These are phyloP conservation scores for Penicillium crystallinum DNA, from an alignment of 495 filamentous ascomycete species.

Conservation along the genomic window DNA sequence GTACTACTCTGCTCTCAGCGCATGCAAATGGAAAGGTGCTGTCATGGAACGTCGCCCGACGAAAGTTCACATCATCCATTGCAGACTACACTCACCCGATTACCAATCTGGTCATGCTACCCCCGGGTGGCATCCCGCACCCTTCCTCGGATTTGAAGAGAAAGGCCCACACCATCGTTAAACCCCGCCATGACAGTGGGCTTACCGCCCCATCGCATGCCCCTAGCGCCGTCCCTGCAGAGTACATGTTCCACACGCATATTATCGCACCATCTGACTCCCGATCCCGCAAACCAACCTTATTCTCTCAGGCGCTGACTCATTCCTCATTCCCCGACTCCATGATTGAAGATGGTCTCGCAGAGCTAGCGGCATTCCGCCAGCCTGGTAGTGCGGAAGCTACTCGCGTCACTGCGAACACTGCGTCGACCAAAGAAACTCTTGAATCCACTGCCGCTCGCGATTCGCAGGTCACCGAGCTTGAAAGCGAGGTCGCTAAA, in stretches of 20 bases:
- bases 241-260: constrained; percentile 66
- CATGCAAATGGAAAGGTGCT: constrained; percentile 74
- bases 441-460: constrained; percentile 18
- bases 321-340: constrained; percentile 48
- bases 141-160: constrained; percentile 35
- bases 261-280: constrained; percentile 35
- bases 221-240: constrained; percentile 53
- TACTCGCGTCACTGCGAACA: constrained; percentile 7
- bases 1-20: constrained; percentile 74
- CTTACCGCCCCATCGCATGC: constrained; percentile 34
- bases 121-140: constrained; percentile 53
- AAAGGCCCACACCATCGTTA: constrained; percentile 58
- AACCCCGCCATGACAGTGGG: constrained; percentile 56
- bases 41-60: constrained; percentile 69
- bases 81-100: constrained; percentile 69
- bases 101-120: constrained; percentile 69
- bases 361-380: constrained; percentile 42
- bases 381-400: constrained; percentile 17
- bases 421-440: constrained; percentile 6
- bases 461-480: constrained; percentile 28
- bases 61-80: constrained; percentile 54
- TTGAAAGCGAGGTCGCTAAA: constrained; percentile 32
- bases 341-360: constrained; percentile 52
- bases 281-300: constrained; percentile 9
- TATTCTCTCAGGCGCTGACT: constrained; percentile 48